A percentile compares a stretch with the other conserved stretches of the same genome.
Conservation (phyloP, 768 basidiomycete species). For the Collybia sordida region DNA sequence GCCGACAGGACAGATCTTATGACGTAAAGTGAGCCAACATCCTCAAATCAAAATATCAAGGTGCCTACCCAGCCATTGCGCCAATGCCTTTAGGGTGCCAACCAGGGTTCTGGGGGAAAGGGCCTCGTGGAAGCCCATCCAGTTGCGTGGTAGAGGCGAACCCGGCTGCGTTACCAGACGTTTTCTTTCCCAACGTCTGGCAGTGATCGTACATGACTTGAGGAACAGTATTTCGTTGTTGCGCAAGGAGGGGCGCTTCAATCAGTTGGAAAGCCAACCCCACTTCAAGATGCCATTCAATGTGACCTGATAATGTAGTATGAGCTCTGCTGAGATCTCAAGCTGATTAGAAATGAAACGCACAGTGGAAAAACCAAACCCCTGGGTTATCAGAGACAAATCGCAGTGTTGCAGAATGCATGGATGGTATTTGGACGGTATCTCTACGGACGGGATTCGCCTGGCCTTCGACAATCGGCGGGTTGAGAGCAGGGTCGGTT, state of each 20-base stretch:
- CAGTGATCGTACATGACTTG: constrained; percentile 73
- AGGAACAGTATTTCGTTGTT: constrained; percentile 57
- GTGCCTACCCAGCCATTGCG: constrained; percentile 68
- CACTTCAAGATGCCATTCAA: constrained; percentile 82
- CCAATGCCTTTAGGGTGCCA: constrained; percentile 74
- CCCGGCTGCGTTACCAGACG: constrained; percentile 88
- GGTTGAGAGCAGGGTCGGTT: constrained; percentile 75
- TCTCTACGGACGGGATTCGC: constrained; percentile 92
- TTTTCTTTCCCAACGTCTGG: constrained; percentile 50
- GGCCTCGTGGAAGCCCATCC: constrained; percentile 60
- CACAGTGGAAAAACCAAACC: constrained; percentile 83
- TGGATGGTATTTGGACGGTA: constrained; percentile 75
- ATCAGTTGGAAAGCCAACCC: constrained; percentile 87
- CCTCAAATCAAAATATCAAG: not conserved
- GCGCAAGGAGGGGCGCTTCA: constrained; percentile 74
- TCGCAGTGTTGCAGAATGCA: constrained; percentile 69
- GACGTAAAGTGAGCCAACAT: constrained; percentile 18
- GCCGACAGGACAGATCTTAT: constrained; percentile 79
- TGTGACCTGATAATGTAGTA: constrained; percentile 53
- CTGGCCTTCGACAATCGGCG: constrained; percentile 74
- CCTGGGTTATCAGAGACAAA: constrained; percentile 92
- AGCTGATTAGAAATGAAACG: too few species aligned
- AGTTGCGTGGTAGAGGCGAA: constrained; percentile 69
- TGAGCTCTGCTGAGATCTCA: too few species aligned
- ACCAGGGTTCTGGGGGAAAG: constrained; percentile 70